Base-by-base conservation (phyloP, 768 basidiomycete species). In the Pleurotus citrinopileatus region DNA sequence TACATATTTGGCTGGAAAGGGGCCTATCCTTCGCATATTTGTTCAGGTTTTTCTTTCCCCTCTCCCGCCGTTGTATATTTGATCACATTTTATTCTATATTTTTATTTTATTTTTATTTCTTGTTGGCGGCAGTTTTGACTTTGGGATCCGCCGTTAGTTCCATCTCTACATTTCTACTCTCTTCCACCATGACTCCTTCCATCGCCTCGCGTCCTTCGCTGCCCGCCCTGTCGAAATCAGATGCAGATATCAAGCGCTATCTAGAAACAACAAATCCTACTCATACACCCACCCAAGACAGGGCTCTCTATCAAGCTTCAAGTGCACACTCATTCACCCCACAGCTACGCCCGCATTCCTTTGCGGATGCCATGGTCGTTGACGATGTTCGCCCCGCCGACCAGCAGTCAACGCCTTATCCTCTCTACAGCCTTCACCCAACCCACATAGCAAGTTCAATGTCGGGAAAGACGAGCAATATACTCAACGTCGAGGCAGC, bases 231-330 rank as follows among this genome's bases (percentile, higher is more conserved):
- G 13, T 50, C 48, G 9, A 37, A 34, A 13, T 50, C 48, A 22
- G 48, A 50, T 32, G 34, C 17, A 20, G 48, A 50, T 23, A 28
- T 50, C 32, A 50, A 50, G 32, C 48, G 32, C 48, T 50, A 50
- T 23, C 48, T 50, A 19, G 48, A 50, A n/a, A 50, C 48, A 27
- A 50, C 48, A 50, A 50, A 50, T 23, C 17, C 46, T 27, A 34
- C 48, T n/a, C n/a, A 22, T 9, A 28, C 19, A 36, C 20, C 8
- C 34, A 25, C 15, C 20, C 48, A 37, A 36, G n/a, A 26, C 46
- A 47, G 46, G n/a, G n/a, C n/a, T n/a, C n/a, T n/a, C 45, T 47
- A 47, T 20, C 45, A 20, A 6, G 28, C 26, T n/a, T 26, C 23
- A 47, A 29, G 15, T 29, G 13, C 13, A 3, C 28, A 32, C 20